Base-by-base conservation (phyloP, 495 filamentous ascomycete species). In the Hypoxylon intermedium region DNA sequence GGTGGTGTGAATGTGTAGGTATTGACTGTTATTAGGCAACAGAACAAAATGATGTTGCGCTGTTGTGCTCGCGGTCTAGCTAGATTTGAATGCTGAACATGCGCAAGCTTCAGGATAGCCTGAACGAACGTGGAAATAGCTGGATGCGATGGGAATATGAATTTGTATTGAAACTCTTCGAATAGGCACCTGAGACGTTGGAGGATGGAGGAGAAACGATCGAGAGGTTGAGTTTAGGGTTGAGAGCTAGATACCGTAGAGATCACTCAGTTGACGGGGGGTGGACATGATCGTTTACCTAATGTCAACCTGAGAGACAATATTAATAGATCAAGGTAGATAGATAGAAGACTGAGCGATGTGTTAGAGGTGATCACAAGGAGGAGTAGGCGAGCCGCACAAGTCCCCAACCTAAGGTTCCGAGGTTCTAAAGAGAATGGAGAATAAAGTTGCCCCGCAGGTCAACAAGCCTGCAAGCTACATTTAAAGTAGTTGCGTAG, bases 251-350 rank as follows among this genome's bases (percentile, higher is more conserved):
- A 36, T 58, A 34, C 16, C 28, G 44, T 21, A 9, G 21, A 19
- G 46, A 33, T 53, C n/a, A 7, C 47, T 3, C 24, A 41, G 41
- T 63, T 34, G 57, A 53, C 52, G 50, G 40, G 47, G 40, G 41
- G 19, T 34, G 33, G 21, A 52, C 59, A 63, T 62, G 26, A 33
- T n/a, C n/a, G n/a, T n/a, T n/a, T n/a, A n/a, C n/a, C 24, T 46
- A 15, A 46, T 15, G 24, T 26, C 15, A 21, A 28, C 43, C 34
- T 46, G 36, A 43, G 20, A 44, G 45, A 38, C n/a, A 31, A 36
- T 13, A 40, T 42, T 9, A 31, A 36, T 13, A 40, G 48, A 28
- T 31, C 9, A 31, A 51, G 15, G 28, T 20, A 53, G 19, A 13
- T 26, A 26, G 49, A 16, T 47, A 4, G 3, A 26, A 26, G 24